Evolutionary conservation across 2,329 filamentous ascomycete genomes (phyloP).

Genomic region (Fusarium sarcochroum): DNA sequence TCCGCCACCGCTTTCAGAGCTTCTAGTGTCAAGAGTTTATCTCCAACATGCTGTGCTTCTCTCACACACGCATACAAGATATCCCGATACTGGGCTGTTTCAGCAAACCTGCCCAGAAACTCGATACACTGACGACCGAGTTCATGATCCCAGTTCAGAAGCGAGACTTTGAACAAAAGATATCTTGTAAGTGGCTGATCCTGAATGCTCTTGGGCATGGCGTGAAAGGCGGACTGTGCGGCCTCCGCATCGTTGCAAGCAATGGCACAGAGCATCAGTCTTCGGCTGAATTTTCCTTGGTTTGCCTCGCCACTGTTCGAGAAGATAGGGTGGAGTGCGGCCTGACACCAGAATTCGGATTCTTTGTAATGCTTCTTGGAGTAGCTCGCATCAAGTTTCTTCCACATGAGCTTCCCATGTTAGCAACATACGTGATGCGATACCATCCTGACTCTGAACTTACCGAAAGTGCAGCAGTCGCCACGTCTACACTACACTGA

Average conservation of each 20-base stretch:
- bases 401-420: constrained; percentile 80
- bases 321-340: constrained; percentile 78
- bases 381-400: constrained; percentile 74
- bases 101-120: constrained; percentile 66
- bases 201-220: constrained; percentile 70
- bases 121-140: constrained; percentile 75
- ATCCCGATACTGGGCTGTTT: constrained; percentile 64
- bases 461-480: constrained; percentile 77
- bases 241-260: constrained; percentile 54
- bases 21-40: constrained; percentile 68
- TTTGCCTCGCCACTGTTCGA: constrained; percentile 75
- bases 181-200: constrained; percentile 78
- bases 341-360: constrained; percentile 78
- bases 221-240: constrained; percentile 60
- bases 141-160: constrained; percentile 70
- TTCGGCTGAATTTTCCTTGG: constrained; percentile 77
- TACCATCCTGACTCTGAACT: constrained; percentile 45
- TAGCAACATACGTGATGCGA: neutral
- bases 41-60: constrained; percentile 77
- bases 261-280: constrained; percentile 79
- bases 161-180: constrained; percentile 80
- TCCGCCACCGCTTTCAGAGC: constrained; percentile 54
- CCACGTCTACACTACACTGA: constrained; percentile 66
- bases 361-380: constrained; percentile 64
- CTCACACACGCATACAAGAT: constrained; percentile 85